These are phyloP conservation scores for Solanum peruvianum DNA, from an alignment of 257 asterid species.

Conservation along the genomic window DNA sequence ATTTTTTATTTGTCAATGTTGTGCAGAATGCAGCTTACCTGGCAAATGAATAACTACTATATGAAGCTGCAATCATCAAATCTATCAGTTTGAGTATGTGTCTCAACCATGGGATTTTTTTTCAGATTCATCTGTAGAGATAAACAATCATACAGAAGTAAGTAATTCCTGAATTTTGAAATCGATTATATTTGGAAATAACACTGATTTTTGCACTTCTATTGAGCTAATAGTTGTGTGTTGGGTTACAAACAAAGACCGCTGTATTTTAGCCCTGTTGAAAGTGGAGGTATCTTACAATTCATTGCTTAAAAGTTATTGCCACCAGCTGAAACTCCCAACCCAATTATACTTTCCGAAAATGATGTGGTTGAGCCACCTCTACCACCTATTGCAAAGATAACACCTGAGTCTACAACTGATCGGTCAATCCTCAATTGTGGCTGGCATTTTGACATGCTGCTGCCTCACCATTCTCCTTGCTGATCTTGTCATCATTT, in stretches of 20 bases:
- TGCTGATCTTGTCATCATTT: constrained; percentile 19
- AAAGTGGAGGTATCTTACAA: constrained; percentile 35
- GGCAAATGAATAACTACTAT: too few species aligned
- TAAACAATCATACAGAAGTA: constrained; percentile 62
- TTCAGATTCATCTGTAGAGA: constrained; percentile 61
- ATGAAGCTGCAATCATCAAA: constrained; percentile 35
- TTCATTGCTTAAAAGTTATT: not conserved
- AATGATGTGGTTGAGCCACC: constrained; percentile 51
- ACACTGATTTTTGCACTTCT: not conserved
- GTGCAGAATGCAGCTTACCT: constrained; percentile 73
- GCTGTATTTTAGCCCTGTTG: constrained; percentile 33
- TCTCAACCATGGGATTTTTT: constrained; percentile 85
- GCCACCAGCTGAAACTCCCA: constrained; percentile 72
- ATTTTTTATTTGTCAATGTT: not conserved
- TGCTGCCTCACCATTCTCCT: constrained; percentile 33
- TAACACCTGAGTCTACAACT: constrained; percentile 25
- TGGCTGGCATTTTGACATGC: constrained; percentile 21
- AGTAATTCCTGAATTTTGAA: constrained; percentile 9
- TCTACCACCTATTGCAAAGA: constrained; percentile 39
- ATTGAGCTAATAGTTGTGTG: not conserved
- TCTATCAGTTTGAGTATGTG: constrained; percentile 51
- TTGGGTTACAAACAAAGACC: constrained; percentile 18
- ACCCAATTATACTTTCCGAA: constrained; percentile 31
- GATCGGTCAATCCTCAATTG: constrained; percentile 31
- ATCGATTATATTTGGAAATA: not conserved